Evolutionary conservation across 306 rosid species (phyloP), one percentile per base, ranked within the genome.

Genomic region (Hylodesmum podocarpum): DNA sequence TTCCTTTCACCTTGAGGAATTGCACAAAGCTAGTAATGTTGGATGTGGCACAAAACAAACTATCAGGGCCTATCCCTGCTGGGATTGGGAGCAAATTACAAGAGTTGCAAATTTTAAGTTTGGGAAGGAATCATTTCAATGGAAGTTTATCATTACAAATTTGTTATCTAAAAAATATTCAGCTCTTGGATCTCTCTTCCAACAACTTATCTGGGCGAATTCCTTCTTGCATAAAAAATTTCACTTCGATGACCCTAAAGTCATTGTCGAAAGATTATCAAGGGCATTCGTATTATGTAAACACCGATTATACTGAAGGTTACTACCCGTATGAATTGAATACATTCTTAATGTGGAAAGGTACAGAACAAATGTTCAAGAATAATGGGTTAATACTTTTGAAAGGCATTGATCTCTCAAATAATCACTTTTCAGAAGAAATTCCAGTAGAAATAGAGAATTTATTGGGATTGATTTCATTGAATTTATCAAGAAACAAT

Each of bases 401-500:
- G 18, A 33, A 34, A 62, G 4, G 46, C n/a, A 62, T 62, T 62
- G 44, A 62, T 62, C 68, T 62, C 34, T 81, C 84, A 16, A 74
- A 72, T 63, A 81, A 75, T 50, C 66, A 47, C 0, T 18, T 81
- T 0, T 44, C 43, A 2, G 49, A 14, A 14, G 44, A 29, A 21
- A 76, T 76, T 15, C 85, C 78, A 19, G 0, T 0, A 3, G 81
- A 81, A 53, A 3, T 70, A 3, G 46, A 4, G 0, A 3, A 0
- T 43, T 59, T 81, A 22, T 5, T 14, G 27, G 72, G 0, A 4
- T 1, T 81, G 72, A 8, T 46, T 36, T 74, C 72, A 0, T 58
- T 81, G 28, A 75, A 81, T 29, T 59, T 81, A 19, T 81, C 84
- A 5, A 81, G 80, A 59, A 79, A 79, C 6, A 25, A 62, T 1